phyloP scores from a whole-genome alignment of 164 flowering plant species.

The Tetrastigma voinierianum region DNA sequence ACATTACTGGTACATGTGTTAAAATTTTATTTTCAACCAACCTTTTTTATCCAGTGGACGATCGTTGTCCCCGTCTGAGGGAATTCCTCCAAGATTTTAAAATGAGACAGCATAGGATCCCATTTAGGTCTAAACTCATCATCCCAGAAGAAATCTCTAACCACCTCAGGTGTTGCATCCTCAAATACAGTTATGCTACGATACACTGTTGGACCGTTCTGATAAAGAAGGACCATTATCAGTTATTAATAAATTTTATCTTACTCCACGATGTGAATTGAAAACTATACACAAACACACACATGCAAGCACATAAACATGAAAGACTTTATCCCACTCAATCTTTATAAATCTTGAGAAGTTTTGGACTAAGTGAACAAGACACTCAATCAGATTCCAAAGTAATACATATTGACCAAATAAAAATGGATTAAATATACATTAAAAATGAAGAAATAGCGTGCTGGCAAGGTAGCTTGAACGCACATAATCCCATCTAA shows the following conservation, averaged over 20 bases:
- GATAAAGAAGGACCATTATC: conserved; percentile 23
- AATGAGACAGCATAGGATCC: conserved; percentile 86
- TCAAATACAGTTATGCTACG: conserved; percentile 90
- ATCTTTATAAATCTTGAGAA: no score
- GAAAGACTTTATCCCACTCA: no score
- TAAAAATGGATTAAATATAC: no score
- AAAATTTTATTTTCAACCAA: conserved; percentile 14
- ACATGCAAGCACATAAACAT: no score
- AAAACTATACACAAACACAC: background rate
- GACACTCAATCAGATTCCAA: no score
- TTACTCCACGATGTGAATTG: background rate
- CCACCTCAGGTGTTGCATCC: conserved; percentile 88
- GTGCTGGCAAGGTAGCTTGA: no score
- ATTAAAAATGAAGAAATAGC: no score
- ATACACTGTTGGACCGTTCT: conserved; percentile 69
- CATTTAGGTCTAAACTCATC: conserved; percentile 94
- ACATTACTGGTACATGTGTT: background rate
- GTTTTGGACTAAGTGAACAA: no score
- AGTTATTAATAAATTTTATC: background rate
- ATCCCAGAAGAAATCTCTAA: conserved; percentile 99
- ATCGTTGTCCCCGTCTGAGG: conserved; percentile 70
- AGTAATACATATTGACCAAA: no score
- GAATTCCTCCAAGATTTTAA: conserved; percentile 68
- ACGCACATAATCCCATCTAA: no score
- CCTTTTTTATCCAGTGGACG: conserved; percentile 97